Conservation (phyloP, 2,329 filamentous ascomycete genomes). For the Colletotrichum sp. region DNA sequence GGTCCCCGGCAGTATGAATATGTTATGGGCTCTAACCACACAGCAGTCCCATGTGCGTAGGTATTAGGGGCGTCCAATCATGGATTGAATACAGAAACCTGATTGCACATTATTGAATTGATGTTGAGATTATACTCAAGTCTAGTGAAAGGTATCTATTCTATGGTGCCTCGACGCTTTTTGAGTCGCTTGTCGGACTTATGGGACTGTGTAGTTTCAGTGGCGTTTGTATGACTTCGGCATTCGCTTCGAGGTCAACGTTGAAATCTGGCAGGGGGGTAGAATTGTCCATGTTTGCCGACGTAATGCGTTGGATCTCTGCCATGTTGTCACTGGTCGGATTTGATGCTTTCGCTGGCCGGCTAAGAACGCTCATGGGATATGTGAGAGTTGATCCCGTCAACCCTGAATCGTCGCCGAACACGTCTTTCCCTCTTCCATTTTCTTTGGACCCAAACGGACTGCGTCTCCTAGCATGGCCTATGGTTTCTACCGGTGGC, state of each 20-base stretch:
- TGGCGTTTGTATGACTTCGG: background rate
- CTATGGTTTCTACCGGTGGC: background rate
- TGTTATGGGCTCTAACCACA: background rate
- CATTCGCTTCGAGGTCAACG: background rate
- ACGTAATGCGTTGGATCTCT: background rate
- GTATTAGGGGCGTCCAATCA: too few species aligned
- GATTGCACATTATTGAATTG: background rate
- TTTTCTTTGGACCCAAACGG: background rate
- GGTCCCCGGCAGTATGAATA: background rate
- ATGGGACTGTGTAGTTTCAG: background rate
- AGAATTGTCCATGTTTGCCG: background rate
- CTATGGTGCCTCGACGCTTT: background rate
- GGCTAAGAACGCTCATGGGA: background rate
- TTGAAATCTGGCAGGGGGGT: background rate
- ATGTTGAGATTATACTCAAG: background rate
- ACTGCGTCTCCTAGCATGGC: background rate
- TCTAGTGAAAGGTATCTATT: background rate
- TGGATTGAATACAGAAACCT: too few species aligned
- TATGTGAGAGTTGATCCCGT: background rate
- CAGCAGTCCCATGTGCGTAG: fast-evolving
- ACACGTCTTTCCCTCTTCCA: background rate
- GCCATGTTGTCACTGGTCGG: background rate
- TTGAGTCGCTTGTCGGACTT: background rate
- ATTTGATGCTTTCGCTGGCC: background rate
- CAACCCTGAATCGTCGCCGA: background rate